These are phyloP conservation scores for Pelargonium myrrhifolium DNA, from an alignment of 441 rosid genomes.

Conservation along the genomic window DNA sequence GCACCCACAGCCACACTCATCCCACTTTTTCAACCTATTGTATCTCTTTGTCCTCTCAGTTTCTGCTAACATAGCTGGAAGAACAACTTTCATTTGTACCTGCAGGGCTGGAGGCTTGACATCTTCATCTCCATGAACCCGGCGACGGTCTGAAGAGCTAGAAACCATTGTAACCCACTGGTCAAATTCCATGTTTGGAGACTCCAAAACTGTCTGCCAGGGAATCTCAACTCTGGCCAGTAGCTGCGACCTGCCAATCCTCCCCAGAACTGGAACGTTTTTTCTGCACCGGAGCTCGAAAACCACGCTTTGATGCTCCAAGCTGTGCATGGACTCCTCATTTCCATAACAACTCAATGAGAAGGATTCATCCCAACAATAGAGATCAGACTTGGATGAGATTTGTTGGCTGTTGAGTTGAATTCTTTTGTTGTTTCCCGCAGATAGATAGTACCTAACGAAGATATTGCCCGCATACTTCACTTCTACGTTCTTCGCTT, in stretches of 20 bases:
- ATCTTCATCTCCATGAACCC: slow-evolving; percentile 10
- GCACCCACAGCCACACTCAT: slow-evolving; percentile 30
- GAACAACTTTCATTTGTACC: slow-evolving; percentile 39
- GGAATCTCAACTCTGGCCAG: slow-evolving; percentile 57
- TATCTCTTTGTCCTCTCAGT: slow-evolving; percentile 22
- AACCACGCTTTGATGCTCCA: slow-evolving; percentile 41
- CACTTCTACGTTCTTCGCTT: slow-evolving; percentile 54
- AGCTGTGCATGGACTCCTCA: slow-evolving; percentile 32
- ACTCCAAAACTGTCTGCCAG: slow-evolving; percentile 51
- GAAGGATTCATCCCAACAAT: slow-evolving; percentile 56
- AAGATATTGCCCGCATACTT: slow-evolving; percentile 39
- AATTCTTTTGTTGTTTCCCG: slow-evolving; percentile 47
- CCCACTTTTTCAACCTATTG: slow-evolving; percentile 21
- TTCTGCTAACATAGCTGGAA: slow-evolving; percentile 14
- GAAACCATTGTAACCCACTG: slow-evolving; percentile 43
- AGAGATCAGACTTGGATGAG: slow-evolving; percentile 29
- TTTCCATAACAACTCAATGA: slow-evolving; percentile 50
- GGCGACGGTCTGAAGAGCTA: neutral
- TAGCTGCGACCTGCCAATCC: slow-evolving; percentile 41
- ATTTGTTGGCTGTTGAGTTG: slow-evolving; percentile 47
- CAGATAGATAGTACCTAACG: slow-evolving; percentile 53
- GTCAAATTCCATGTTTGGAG: slow-evolving; percentile 50
- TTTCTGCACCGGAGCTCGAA: slow-evolving; percentile 57
- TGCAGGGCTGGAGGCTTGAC: slow-evolving; percentile 42
- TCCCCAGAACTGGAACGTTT: slow-evolving; percentile 27